These are phyloP conservation scores for Fusarium clavum DNA, from an alignment of 2,329 filamentous ascomycete species.

Conservation along the genomic window DNA sequence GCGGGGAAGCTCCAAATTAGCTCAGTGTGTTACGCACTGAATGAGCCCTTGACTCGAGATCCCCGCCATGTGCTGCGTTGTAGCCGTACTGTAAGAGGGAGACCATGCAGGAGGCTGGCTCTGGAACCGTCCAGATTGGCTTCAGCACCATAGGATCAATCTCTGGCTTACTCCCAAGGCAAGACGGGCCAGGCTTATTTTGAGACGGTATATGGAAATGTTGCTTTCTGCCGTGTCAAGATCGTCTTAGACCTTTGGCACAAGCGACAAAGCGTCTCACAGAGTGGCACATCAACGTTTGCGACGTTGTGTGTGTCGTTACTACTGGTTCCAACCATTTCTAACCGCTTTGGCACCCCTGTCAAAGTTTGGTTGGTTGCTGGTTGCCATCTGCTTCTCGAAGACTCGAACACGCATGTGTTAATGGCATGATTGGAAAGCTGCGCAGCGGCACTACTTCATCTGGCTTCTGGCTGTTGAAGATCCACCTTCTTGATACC, in stretches of 20 bases:
- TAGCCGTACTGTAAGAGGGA: not conserved
- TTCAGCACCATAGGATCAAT: not conserved
- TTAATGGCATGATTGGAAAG: slow-evolving; percentile 33
- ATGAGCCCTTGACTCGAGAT: slow-evolving; percentile 32
- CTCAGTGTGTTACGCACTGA: slow-evolving; percentile 14
- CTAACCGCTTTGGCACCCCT: slow-evolving; percentile 4
- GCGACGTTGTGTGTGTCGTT: slow-evolving; percentile 19
- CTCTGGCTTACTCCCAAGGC: not conserved
- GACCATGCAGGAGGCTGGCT: not conserved
- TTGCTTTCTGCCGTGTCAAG: not conserved
- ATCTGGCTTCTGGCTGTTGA: slow-evolving; percentile 36
- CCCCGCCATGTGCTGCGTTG: slow-evolving; percentile 12
- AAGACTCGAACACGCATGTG: slow-evolving; percentile 22
- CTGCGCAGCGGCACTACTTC: slow-evolving; percentile 24
- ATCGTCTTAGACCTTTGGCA: not conserved
- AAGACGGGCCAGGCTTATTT: not conserved
- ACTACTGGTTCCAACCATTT: slow-evolving; percentile 6
- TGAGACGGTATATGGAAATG: not conserved
- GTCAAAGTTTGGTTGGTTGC: slow-evolving; percentile 13
- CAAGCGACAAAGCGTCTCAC: not conserved
- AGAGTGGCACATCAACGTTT: not conserved
- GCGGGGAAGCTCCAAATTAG: slow-evolving; percentile 40
- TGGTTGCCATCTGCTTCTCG: slow-evolving; percentile 23
- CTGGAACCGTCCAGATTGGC: not conserved
- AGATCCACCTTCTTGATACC: slow-evolving; percentile 35